Evolutionary conservation across 179 eudicot species (phyloP).

Genomic region (Vitellaria paradoxa): DNA sequence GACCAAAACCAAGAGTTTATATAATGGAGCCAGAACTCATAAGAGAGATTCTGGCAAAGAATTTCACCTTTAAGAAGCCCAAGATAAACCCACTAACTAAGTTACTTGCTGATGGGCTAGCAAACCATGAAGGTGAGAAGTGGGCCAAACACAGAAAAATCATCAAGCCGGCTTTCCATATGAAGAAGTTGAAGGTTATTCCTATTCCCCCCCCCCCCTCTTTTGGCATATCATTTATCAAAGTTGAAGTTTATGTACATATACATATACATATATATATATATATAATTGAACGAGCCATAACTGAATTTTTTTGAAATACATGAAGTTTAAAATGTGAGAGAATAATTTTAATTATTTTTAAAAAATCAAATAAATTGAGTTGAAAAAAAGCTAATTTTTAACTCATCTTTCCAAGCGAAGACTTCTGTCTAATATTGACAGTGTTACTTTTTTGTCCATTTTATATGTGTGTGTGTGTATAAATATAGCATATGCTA

Average conservation of each 20-base stretch:
- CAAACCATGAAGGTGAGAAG: slow-evolving; percentile 1
- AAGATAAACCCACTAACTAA: neutral
- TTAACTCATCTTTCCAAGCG: too few species aligned
- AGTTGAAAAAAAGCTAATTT: too few species aligned
- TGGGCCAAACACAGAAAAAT: slow-evolving; percentile 15
- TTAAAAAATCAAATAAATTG: too few species aligned
- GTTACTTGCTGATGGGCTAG: neutral
- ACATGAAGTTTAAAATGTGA: too few species aligned
- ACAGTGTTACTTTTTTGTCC: neutral
- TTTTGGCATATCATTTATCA: too few species aligned
- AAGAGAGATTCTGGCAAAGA: neutral
- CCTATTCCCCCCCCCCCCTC: neutral
- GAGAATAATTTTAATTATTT: too few species aligned
- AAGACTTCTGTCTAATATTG: neutral
- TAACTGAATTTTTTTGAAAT: too few species aligned
- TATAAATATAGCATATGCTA: neutral
- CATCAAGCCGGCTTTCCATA: slow-evolving; percentile 11
- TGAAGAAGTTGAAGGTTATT: slow-evolving; percentile 16
- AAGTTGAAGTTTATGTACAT: too few species aligned
- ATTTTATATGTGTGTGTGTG: neutral
- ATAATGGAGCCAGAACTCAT: neutral
- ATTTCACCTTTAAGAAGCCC: neutral
- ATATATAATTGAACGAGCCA: too few species aligned
- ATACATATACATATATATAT: too few species aligned
- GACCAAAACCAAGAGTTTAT: neutral